Conservation (phyloP, 805 yeast species). For the Wickerhamiella bombiphila region DNA sequence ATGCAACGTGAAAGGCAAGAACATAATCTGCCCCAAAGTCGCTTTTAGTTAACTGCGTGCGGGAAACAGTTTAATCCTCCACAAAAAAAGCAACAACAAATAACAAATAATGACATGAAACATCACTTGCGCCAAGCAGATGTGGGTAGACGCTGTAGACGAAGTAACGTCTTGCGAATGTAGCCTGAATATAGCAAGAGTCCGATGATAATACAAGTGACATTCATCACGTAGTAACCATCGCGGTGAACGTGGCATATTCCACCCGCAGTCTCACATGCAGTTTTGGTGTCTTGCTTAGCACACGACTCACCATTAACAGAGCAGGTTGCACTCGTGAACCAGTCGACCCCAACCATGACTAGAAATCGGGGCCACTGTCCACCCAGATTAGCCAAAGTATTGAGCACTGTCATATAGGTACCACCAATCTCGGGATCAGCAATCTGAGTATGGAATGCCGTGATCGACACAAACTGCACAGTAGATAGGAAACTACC, state of each 20-base stretch:
- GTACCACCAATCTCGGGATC: conserved; percentile 96
- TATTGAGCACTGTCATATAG: conserved; percentile 90
- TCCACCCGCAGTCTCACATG: conserved; percentile 45
- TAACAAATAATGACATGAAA: too few species aligned
- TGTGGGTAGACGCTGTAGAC: conserved; percentile 58
- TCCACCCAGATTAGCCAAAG: conserved; percentile 86
- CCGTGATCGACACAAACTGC: conserved; percentile 86
- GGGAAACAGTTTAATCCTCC: too few species aligned
- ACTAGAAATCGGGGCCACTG: conserved; percentile 92
- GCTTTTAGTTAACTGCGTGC: too few species aligned
- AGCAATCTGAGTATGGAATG: conserved; percentile 90
- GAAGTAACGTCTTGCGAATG: conserved; percentile 46
- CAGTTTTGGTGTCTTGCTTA: conserved; percentile 29
- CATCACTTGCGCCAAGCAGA: conserved; percentile 43
- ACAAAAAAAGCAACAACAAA: too few species aligned
- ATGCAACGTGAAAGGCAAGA: too few species aligned
- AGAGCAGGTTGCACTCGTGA: conserved; percentile 51
- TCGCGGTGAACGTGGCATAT: conserved; percentile 41
- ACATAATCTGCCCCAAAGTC: too few species aligned
- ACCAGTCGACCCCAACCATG: conserved; percentile 61
- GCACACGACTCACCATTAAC: conserved; percentile 22
- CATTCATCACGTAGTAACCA: conserved; percentile 73
- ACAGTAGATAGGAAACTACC: conserved; percentile 89
- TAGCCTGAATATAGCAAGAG: conserved; percentile 45
- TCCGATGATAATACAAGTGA: conserved; percentile 58